Percentiles rank a stretch among this genome's conserved stretches.
Evolutionary conservation across 768 basidiomycete genomes (phyloP).

Genomic region (Pleurotus tuber-regium): DNA sequence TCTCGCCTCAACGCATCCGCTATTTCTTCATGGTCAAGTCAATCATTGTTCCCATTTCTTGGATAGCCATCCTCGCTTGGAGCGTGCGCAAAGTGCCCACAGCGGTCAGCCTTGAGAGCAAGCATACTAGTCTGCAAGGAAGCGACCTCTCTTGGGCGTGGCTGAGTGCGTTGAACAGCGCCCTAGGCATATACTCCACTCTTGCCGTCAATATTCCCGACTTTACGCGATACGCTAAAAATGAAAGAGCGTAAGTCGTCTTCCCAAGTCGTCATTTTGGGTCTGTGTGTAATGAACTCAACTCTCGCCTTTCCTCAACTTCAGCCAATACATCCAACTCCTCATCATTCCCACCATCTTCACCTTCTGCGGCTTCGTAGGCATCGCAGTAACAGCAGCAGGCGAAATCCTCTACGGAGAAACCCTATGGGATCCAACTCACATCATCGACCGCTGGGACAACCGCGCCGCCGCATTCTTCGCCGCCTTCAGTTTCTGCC

Average conservation of each 20-base stretch:
- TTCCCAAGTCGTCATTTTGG: no score
- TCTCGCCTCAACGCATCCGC: constrained; percentile 77
- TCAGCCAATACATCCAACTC: constrained; percentile 71
- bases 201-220: constrained; percentile 82
- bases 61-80: constrained; percentile 78
- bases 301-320: no score
- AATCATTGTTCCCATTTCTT: constrained; percentile 60
- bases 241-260: constrained; percentile 53
- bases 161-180: constrained; percentile 74
- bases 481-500: constrained; percentile 66
- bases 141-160: constrained; percentile 70
- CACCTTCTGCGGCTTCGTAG: constrained; percentile 73
- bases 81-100: constrained; percentile 67
- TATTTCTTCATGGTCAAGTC: constrained; percentile 74
- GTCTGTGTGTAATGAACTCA: no score
- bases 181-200: constrained; percentile 71
- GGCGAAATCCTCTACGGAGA: constrained; percentile 69
- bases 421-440: constrained; percentile 70
- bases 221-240: constrained; percentile 83
- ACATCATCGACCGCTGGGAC: constrained; percentile 77
- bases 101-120: constrained; percentile 53
- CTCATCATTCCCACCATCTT: constrained; percentile 76
- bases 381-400: constrained; percentile 79
- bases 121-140: constrained; percentile 51
- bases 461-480: constrained; percentile 88